Percentiles rank a stretch among this genome's conserved stretches.
These are phyloP conservation scores for Pleurotus cornucopiae DNA, from an alignment of 768 basidiomycete species.

Conservation along the genomic window DNA sequence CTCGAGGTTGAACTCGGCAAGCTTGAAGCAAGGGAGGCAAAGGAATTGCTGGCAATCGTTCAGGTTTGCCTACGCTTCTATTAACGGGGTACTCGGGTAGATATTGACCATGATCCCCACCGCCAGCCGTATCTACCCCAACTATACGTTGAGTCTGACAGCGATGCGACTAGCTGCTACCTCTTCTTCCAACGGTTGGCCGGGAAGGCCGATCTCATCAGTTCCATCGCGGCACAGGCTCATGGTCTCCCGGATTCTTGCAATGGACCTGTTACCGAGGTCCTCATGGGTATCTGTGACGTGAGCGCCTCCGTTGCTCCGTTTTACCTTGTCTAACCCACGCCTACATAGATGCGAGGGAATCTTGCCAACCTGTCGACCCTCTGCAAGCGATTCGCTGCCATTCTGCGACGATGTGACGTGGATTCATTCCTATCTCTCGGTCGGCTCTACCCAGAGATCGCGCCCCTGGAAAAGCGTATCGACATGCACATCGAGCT, in stretches of 20 bases:
- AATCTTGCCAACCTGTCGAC: conserved; percentile 77
- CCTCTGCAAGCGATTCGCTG: conserved; percentile 86
- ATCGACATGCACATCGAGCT: conserved; percentile 90
- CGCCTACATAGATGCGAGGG: conserved; percentile 63
- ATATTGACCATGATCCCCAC: conserved; percentile 5
- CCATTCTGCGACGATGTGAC: conserved; percentile 75
- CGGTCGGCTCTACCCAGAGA: conserved; percentile 79
- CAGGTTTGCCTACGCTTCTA: conserved; percentile 45
- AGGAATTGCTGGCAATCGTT: conserved; percentile 76
- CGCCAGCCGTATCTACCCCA: conserved; percentile 88
- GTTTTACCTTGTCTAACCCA: neutral
- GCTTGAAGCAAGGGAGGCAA: conserved; percentile 79
- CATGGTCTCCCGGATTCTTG: conserved; percentile 85
- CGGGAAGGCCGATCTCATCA: conserved; percentile 84
- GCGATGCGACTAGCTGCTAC: conserved; percentile 84
- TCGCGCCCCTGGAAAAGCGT: conserved; percentile 84
- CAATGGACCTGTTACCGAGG: conserved; percentile 76
- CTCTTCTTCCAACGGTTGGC: conserved; percentile 91
- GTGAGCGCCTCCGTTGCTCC: conserved; percentile 31
- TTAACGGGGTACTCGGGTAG: neutral
- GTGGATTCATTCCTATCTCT: conserved; percentile 83
- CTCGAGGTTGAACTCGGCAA: conserved; percentile 88
- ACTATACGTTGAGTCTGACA: conserved; percentile 84
- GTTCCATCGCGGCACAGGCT: conserved; percentile 72
- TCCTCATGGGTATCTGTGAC: conserved; percentile 93